These are phyloP conservation scores for Epichloe uncinata DNA, from an alignment of 2,329 filamentous ascomycete species.

Conservation along the genomic window DNA sequence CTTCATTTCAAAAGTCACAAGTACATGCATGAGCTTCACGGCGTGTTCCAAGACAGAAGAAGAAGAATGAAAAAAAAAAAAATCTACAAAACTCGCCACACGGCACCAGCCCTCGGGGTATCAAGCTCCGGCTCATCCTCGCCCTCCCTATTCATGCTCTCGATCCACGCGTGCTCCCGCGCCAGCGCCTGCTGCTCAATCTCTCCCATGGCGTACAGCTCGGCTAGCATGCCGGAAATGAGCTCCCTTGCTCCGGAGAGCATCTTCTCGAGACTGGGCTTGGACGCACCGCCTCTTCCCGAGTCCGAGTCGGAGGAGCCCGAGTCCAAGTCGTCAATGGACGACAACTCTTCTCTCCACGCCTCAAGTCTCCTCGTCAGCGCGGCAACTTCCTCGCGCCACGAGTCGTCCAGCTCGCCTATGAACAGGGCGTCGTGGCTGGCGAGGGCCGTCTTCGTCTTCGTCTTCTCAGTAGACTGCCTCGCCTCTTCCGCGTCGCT, in stretches of 20 bases:
- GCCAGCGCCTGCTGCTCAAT: constrained; percentile 44
- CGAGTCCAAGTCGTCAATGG: constrained; percentile 21
- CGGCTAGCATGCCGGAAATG: constrained; percentile 46
- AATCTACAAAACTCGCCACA: constrained; percentile 29
- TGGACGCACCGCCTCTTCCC: constrained; percentile 4
- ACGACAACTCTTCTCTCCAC: constrained; percentile 35
- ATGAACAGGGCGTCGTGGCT: constrained; percentile 30
- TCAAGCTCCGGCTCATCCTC: constrained; percentile 22
- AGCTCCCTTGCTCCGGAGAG: constrained; percentile 34
- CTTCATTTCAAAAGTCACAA: no score
- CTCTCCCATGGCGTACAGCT: constrained; percentile 46
- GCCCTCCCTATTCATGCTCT: constrained; percentile 33
- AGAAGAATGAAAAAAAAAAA: background rate
- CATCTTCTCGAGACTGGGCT: constrained; percentile 31
- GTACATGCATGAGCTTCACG: no score
- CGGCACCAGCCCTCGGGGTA: constrained; percentile 29
- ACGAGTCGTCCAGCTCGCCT: constrained; percentile 39
- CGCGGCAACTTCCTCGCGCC: constrained; percentile 44
- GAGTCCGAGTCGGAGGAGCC: constrained; percentile 8
- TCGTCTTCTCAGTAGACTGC: constrained; percentile 19
- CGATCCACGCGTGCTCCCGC: constrained; percentile 47
- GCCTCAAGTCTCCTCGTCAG: constrained; percentile 41
- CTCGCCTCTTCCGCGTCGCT: constrained; percentile 34
- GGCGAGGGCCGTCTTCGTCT: constrained; percentile 17
- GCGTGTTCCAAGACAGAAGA: no score